Base-by-base conservation (phyloP, 2,329 filamentous ascomycete genomes). In the Paecilomyces variotii region DNA sequence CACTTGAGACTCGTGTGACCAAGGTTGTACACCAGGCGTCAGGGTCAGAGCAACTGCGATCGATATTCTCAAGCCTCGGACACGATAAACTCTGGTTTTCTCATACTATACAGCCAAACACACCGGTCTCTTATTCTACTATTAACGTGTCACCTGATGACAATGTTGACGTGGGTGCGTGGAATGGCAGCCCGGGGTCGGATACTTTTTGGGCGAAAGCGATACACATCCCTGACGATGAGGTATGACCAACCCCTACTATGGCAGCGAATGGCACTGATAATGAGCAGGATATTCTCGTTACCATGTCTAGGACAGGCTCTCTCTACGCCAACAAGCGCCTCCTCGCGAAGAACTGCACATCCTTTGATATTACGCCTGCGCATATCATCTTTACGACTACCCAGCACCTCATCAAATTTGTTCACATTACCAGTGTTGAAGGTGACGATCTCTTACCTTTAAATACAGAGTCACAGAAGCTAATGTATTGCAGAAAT, bases 361-460 rank as follows among this genome's bases (percentile, higher is more conserved):
- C 93, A 0, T 99, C 94, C 0, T 97, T 96, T 66, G 72, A 91
- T 4, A 77, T 92, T 27, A 96, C 93, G 0, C 80, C 86, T 0
- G 84, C 86, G 24, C 93, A 97, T 77, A 79, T 99, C 12, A 85
- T 97, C 59, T 91, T 93, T 68, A 99, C 94, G 0, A 99, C 94
- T 0, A 91, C 87, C 60, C 91, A 91, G 63, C 92, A 97, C 71
- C 80, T 97, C 2, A 80, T 99, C 62, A 99, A 99, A 73, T 97
- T 97, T 73, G 87, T 97, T 12, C 93, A 99, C 72, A 76, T 97
- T 54, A 81, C 84, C 2, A 76, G 79, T 27, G 78, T 83, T 14
- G 80, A 90, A 64, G 84, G 88, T 90, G 79, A 63, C 77, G 27
- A 26, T 14, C 27, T 53, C 14, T 5, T 2, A 24, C 19, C 3